phyloP scores from a whole-genome alignment of 2,329 filamentous ascomycete species.

The Diaporthe capsici region DNA sequence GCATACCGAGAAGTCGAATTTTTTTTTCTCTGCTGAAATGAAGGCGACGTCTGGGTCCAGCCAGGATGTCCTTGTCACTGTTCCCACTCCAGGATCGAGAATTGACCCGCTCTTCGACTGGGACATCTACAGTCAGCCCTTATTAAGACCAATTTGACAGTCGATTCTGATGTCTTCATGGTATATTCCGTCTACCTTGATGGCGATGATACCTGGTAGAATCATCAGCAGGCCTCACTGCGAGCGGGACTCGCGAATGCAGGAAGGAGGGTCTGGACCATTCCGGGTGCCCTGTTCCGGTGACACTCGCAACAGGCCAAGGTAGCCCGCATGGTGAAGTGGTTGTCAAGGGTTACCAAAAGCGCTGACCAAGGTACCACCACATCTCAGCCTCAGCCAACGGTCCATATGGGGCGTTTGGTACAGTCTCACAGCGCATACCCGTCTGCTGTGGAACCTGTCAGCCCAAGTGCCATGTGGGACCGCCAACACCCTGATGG shows the following conservation, averaged over 20 bases:
- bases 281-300: neutral
- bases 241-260: neutral
- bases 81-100: slow-evolving; percentile 5
- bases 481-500: neutral
- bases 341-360: neutral
- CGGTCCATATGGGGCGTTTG: neutral
- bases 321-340: neutral
- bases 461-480: slow-evolving; percentile 23
- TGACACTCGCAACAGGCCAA: neutral
- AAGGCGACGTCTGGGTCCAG: slow-evolving; percentile 17
- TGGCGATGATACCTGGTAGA: slow-evolving; percentile 26
- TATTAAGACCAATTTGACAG: neutral
- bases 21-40: slow-evolving; percentile 12
- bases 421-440: slow-evolving; percentile 10
- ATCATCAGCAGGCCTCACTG: neutral
- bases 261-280: neutral
- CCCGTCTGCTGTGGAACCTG: slow-evolving; percentile 37
- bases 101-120: slow-evolving; percentile 13
- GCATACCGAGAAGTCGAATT: slow-evolving; percentile 15
- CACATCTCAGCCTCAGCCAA: slow-evolving; percentile 20
- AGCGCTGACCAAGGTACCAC: slow-evolving; percentile 9
- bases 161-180: neutral
- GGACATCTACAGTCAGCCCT: slow-evolving; percentile 24
- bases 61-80: slow-evolving; percentile 18
- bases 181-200: slow-evolving; percentile 6